Evolutionary conservation across 148 eudicot species (phyloP), one percentile per base, ranked within the genome.

Genomic region (Fagopyrum tataricum): DNA sequence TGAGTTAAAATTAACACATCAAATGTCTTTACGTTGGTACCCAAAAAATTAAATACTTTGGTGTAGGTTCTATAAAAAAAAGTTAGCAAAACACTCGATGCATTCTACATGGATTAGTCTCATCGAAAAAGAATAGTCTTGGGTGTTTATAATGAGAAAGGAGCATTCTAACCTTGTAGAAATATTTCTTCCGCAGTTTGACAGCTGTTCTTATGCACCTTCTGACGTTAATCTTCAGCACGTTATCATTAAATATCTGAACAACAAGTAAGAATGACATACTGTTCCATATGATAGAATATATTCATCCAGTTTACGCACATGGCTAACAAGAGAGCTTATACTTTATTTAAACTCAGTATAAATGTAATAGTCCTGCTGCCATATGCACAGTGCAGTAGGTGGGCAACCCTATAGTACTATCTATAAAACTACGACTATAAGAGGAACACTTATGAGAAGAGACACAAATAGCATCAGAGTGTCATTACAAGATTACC

Each of bases 171-270:
- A 94, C 98, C 98, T 94, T 94, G 84, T 89, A 85, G 67, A 87
- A 88, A 76, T 91, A 94, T 81, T 91, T 94, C 80, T 84, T 89
- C 74, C 98, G 91, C 23, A 94, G 91, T 78, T 94, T 94, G 88
- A 94, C 84, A 70, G 98, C 96, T 77, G 90, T 85, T 40, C 85
- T 83, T 72, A 94, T 81, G 84, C 98, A 91, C 81, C 91, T 91
- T 84, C 84, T 89, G 75, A 94, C 97, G 84, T 82, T 88, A 77
- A 94, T 94, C 85, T 90, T 91, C 76, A 94, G 86, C 84, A 88
- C 73, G 79, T 88, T 88, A 77, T 94, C 98, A 75, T 94, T 94
- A 74, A 88, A 94, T 81, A 94, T 90, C 98, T 94, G 95, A 81
- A 64, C 43, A 64, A 37, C 42, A 64, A 31, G 2, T 37, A 37